phyloP scores from a whole-genome alignment of 139 green algal genomes.

The Micractinium sp. region DNA sequence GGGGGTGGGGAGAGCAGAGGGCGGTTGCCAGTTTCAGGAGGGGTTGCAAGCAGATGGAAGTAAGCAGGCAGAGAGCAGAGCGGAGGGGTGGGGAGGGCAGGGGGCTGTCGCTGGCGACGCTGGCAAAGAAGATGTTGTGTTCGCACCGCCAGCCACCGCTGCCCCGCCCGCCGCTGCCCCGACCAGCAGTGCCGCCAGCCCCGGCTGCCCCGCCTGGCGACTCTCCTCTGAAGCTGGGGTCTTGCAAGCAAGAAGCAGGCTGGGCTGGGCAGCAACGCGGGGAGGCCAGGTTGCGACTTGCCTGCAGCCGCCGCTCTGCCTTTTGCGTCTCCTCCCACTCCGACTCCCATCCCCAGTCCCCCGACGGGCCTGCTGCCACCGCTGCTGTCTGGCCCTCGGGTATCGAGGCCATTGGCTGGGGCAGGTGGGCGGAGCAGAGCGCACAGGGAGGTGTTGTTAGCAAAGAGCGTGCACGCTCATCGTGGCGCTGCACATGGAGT shows the following conservation, averaged over 20 bases:
- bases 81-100: too few relatives aligned
- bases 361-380: not conserved
- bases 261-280: not conserved
- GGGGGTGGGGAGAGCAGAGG: too few relatives aligned
- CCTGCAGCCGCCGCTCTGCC: conserved; percentile 32
- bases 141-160: too few relatives aligned
- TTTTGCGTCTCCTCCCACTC: not conserved
- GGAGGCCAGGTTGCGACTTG: not conserved
- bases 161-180: too few relatives aligned
- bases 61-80: too few relatives aligned
- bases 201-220: too few relatives aligned
- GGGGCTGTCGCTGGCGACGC: too few relatives aligned
- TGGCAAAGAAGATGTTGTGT: not conserved
- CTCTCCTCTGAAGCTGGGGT: too few relatives aligned
- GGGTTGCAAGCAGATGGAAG: not conserved
- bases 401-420: not conserved
- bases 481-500: too few relatives aligned
- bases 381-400: not conserved
- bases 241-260: not conserved
- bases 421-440: not conserved
- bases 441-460: not conserved
- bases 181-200: too few relatives aligned
- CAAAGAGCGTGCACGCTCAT: too few relatives aligned
- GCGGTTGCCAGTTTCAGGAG: too few relatives aligned
- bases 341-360: not conserved